These are phyloP conservation scores for Leucaena leucocephala DNA, from an alignment of 306 rosid species.

Conservation along the genomic window DNA sequence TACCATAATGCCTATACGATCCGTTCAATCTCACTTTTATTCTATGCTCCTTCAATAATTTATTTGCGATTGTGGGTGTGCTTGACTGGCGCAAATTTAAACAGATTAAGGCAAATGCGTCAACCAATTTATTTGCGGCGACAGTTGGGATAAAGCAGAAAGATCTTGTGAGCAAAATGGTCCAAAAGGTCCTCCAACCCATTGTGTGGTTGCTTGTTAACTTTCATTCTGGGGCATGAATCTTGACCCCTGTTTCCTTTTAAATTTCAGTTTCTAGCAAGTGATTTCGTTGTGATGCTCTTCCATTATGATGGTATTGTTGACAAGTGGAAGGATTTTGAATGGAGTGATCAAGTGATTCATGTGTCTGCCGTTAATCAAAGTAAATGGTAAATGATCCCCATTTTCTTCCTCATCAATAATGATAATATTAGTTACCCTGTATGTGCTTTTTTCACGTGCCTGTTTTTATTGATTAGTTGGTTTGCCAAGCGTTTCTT, in stretches of 20 bases:
- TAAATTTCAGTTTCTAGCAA: conserved; percentile 65
- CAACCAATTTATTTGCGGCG: conserved; percentile 61
- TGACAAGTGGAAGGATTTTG: conserved; percentile 65
- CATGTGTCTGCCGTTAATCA: conserved; percentile 73
- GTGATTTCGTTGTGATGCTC: conserved; percentile 74
- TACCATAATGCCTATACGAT: neutral
- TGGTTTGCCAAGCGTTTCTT: conserved; percentile 98
- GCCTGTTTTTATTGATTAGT: conserved; percentile 56
- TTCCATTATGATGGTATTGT: conserved; percentile 84
- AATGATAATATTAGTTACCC: conserved; percentile 10
- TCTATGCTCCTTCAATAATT: neutral
- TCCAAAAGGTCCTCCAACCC: conserved; percentile 62
- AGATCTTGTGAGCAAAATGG: conserved; percentile 75
- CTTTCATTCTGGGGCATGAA: conserved; percentile 16
- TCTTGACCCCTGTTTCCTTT: conserved; percentile 27
- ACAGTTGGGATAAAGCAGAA: conserved; percentile 82
- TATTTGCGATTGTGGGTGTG: conserved; percentile 8
- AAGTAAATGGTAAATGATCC: conserved; percentile 69
- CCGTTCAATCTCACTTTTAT: conserved; percentile 12
- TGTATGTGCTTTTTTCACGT: conserved; percentile 7
- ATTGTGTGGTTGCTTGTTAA: conserved; percentile 19
- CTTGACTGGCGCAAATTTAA: conserved; percentile 30
- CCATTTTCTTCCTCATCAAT: conserved; percentile 22
- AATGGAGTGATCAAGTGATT: conserved; percentile 64
- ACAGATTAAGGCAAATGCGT: conserved; percentile 44